Evolutionary conservation across 192 early-diverging fungal species (phyloP).

Genomic region (Coemansia nantahalensis): DNA sequence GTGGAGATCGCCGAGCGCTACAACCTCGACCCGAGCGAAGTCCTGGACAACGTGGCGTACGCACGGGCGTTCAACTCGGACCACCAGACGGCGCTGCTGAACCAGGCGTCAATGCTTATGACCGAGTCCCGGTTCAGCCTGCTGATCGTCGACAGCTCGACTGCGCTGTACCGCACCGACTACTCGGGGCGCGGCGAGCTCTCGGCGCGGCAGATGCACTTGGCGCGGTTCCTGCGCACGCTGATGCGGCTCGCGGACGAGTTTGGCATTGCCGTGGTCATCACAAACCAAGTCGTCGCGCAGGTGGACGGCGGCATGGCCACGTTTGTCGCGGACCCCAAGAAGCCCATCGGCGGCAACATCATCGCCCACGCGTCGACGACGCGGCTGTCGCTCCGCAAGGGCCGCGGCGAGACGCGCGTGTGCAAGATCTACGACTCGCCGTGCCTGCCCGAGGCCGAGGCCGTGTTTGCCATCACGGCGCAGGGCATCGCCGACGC

Average conservation of each 20-base stretch:
- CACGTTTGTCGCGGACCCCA: conserved; percentile 87
- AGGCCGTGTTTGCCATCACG: conserved; percentile 89
- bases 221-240: conserved; percentile 84
- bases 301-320: conserved; percentile 84
- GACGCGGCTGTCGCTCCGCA: conserved; percentile 88
- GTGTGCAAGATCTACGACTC: conserved; percentile 98
- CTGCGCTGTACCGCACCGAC: conserved; percentile 94
- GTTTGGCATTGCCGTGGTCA: conserved; percentile 96
- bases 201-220: conserved; percentile 90
- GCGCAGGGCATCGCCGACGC: conserved; percentile 87
- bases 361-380: conserved; percentile 98
- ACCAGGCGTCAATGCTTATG: conserved; percentile 91
- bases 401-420: conserved; percentile 86
- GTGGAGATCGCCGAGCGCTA: conserved; percentile 83
- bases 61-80: conserved; percentile 96
- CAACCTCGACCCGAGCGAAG: conserved; percentile 77
- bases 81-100: conserved; percentile 83
- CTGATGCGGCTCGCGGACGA: conserved; percentile 90
- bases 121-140: conserved; percentile 78
- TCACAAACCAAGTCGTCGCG: conserved; percentile 98
- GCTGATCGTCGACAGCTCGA: conserved; percentile 91
- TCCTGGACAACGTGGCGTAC: conserved; percentile 91
- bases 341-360: conserved; percentile 98
- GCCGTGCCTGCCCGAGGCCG: conserved; percentile 88
- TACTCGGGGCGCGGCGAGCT: conserved; percentile 94